Percentiles rank a stretch among this genome's conserved stretches.
phyloP scores from a whole-genome alignment of 2,329 filamentous ascomycete species.

The Aspergillus amoenus region DNA sequence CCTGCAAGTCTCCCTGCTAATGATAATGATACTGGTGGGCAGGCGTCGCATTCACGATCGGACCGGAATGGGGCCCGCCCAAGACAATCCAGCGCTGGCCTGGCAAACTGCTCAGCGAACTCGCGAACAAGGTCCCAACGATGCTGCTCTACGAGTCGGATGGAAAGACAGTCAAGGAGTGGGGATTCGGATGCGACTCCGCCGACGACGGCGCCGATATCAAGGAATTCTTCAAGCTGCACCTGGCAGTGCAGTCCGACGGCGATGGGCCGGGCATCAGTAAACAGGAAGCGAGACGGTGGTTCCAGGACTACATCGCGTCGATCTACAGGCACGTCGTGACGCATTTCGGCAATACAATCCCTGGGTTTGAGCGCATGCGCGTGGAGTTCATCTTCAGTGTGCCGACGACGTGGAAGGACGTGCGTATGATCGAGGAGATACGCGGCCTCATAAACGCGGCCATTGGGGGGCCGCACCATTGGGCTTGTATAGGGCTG shows the following conservation, averaged over 20 bases:
- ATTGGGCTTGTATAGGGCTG: slow-evolving; percentile 46
- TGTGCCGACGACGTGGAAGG: slow-evolving; percentile 45
- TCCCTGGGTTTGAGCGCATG: slow-evolving; percentile 25
- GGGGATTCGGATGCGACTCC: slow-evolving; percentile 40
- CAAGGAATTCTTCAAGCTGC: slow-evolving; percentile 40
- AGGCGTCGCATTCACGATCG: slow-evolving; percentile 35
- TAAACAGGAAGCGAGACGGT: slow-evolving; percentile 24
- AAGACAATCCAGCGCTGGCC: slow-evolving; percentile 39
- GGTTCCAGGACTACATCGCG: slow-evolving; percentile 35
- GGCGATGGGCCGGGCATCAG: slow-evolving; percentile 24
- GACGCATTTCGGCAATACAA: slow-evolving; percentile 24
- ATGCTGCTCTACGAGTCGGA: slow-evolving; percentile 26
- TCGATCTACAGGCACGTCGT: slow-evolving; percentile 34
- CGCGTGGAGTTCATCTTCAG: slow-evolving; percentile 44
- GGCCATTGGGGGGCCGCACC: slow-evolving; percentile 32
- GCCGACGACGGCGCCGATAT: slow-evolving; percentile 26
- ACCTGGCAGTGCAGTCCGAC: slow-evolving; percentile 30
- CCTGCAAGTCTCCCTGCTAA: no score
- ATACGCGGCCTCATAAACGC: slow-evolving; percentile 29
- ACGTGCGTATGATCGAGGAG: slow-evolving; percentile 36
- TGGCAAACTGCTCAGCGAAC: slow-evolving; percentile 28
- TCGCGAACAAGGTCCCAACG: slow-evolving; percentile 37
- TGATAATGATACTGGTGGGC: no score
- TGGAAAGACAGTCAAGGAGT: slow-evolving; percentile 19
- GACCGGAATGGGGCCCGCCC: slow-evolving; percentile 34